These are phyloP conservation scores for Nicotiana benthamiana DNA, from an alignment of 257 asterid genomes.

Conservation along the genomic window DNA sequence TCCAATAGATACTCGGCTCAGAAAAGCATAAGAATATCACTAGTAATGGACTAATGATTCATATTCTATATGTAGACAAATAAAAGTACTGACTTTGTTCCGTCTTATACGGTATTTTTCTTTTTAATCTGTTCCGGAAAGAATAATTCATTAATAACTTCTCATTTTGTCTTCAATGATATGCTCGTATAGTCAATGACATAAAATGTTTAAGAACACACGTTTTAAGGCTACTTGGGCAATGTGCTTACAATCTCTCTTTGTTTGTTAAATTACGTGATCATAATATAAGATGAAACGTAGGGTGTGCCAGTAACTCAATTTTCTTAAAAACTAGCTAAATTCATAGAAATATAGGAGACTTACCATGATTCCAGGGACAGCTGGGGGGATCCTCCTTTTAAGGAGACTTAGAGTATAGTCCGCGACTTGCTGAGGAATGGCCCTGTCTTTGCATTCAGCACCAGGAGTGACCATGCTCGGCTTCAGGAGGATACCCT, in stretches of 20 bases:
- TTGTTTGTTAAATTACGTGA: not conserved
- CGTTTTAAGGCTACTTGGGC: not conserved
- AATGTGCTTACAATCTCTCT: not conserved
- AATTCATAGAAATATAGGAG: not conserved
- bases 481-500: constrained; percentile 87
- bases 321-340: not conserved
- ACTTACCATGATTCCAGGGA: constrained; percentile 66
- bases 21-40: not conserved
- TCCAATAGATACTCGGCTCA: no score
- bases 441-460: constrained; percentile 65
- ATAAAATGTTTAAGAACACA: not conserved
- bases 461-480: constrained; percentile 99
- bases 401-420: constrained; percentile 76
- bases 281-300: not conserved
- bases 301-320: not conserved
- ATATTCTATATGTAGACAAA: not conserved
- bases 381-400: constrained; percentile 61
- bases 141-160: not conserved
- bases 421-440: constrained; percentile 59
- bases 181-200: not conserved
- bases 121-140: not conserved
- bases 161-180: not conserved
- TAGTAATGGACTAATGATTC: not conserved
- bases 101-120: not conserved
- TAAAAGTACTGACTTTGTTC: not conserved